phyloP scores from a whole-genome alignment of 2,329 filamentous ascomycete species.

The Claviceps fusiformis region DNA sequence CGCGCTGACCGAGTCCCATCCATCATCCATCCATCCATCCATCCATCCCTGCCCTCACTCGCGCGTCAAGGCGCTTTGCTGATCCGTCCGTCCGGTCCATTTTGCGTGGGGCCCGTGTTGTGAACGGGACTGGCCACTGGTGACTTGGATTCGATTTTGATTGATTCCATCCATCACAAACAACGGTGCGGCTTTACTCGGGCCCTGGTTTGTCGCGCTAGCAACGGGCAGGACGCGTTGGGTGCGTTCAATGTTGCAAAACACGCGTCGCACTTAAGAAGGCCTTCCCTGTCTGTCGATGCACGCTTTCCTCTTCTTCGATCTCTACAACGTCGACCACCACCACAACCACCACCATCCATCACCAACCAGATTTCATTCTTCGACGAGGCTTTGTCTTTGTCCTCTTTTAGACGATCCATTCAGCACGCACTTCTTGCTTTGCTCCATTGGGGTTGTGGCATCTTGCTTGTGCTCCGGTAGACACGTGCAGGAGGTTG shows the following conservation, averaged over 20 bases:
- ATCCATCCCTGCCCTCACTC: too few relatives aligned
- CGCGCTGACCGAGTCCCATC: too few relatives aligned
- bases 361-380: background rate
- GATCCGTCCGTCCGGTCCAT: background rate
- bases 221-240: constrained; percentile 17
- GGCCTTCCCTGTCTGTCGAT: constrained; percentile 13
- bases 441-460: background rate
- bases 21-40: too few relatives aligned
- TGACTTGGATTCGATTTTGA: too few relatives aligned
- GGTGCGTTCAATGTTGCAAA: constrained; percentile 9
- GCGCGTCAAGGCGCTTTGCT: background rate
- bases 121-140: background rate
- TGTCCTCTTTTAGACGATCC: background rate
- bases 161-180: too few relatives aligned
- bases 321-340: background rate
- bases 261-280: constrained; percentile 24
- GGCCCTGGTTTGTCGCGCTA: constrained; percentile 19
- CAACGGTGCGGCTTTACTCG: background rate
- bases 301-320: constrained; percentile 9
- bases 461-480: constrained; percentile 13
- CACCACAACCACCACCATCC: too few relatives aligned
- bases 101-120: background rate
- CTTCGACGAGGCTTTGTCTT: constrained; percentile 1
- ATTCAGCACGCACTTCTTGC: background rate
- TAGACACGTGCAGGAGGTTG: constrained; percentile 14